Conservation (phyloP, 2,329 filamentous ascomycete species). For the Niveomyces coronatus region DNA sequence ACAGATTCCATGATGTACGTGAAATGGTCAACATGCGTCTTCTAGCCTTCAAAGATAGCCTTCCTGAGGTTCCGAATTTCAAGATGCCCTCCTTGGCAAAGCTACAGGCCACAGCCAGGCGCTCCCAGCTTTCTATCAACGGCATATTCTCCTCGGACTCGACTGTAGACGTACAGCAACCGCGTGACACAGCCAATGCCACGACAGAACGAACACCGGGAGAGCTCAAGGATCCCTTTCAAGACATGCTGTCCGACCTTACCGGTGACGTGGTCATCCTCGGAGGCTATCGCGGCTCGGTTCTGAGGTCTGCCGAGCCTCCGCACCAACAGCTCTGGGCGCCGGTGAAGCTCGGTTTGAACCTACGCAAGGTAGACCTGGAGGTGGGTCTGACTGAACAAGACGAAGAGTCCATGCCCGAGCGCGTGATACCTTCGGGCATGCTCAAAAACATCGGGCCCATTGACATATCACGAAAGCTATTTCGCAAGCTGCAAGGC, state of each 20-base stretch:
- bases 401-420: constrained; percentile 74
- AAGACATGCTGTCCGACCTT: constrained; percentile 52
- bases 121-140: constrained; percentile 23
- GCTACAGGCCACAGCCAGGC: constrained; percentile 27
- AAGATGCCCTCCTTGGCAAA: constrained; percentile 55
- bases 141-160: constrained; percentile 19
- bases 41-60: constrained; percentile 83
- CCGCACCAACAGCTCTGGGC: constrained; percentile 88
- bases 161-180: constrained; percentile 10
- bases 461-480: constrained; percentile 74
- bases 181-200: constrained; percentile 10
- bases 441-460: constrained; percentile 90
- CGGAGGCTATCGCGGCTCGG: constrained; percentile 82
- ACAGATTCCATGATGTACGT: constrained; percentile 66
- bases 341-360: constrained; percentile 84
- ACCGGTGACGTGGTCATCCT: constrained; percentile 81
- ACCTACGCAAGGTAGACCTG: constrained; percentile 82
- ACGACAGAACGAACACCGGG: constrained; percentile 5
- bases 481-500: constrained; percentile 68
- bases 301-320: constrained; percentile 73
- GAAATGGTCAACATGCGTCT: constrained; percentile 81
- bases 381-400: constrained; percentile 74
- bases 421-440: constrained; percentile 73
- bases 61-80: constrained; percentile 69
- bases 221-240: constrained; percentile 27